Evolutionary conservation across 2,329 filamentous ascomycete genomes (phyloP).

Genomic region (Pyrenophora graminea): DNA sequence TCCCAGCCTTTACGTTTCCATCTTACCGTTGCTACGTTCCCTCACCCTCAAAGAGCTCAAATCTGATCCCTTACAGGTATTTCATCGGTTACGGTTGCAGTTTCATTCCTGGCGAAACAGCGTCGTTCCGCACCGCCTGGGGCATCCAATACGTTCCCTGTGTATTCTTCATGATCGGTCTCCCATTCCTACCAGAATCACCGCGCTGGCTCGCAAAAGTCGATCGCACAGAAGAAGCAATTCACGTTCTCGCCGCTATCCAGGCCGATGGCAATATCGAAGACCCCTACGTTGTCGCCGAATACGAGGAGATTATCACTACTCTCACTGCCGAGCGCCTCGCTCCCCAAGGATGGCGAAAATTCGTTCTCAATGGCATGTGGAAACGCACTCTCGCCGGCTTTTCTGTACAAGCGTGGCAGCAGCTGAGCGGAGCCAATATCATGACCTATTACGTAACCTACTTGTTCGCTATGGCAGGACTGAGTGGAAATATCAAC

Average conservation of each 20-base stretch:
- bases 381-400: constrained; percentile 73
- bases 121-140: constrained; percentile 45
- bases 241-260: constrained; percentile 48
- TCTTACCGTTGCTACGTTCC: too few relatives aligned
- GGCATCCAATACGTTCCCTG: constrained; percentile 46
- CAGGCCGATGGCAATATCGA: constrained; percentile 63
- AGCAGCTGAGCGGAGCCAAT: constrained; percentile 78
- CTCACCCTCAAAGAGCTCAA: too few relatives aligned
- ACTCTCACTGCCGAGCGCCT: constrained; percentile 73
- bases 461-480: constrained; percentile 74
- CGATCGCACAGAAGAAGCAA: constrained; percentile 52
- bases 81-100: constrained; percentile 44
- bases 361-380: constrained; percentile 73
- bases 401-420: constrained; percentile 76
- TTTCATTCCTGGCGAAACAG: constrained; percentile 34
- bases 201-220: constrained; percentile 53
- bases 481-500: constrained; percentile 61
- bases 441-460: constrained; percentile 44
- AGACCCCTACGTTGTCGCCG: constrained; percentile 67
- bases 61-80: constrained; percentile 38
- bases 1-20: too few relatives aligned
- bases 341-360: constrained; percentile 71
- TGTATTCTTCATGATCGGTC: constrained; percentile 50
- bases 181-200: constrained; percentile 55
- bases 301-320: constrained; percentile 73